Evolutionary conservation across 345 rosid genomes (phyloP), one percentile per base, ranked within the genome.

Genomic region (Eucalyptus sp.): DNA sequence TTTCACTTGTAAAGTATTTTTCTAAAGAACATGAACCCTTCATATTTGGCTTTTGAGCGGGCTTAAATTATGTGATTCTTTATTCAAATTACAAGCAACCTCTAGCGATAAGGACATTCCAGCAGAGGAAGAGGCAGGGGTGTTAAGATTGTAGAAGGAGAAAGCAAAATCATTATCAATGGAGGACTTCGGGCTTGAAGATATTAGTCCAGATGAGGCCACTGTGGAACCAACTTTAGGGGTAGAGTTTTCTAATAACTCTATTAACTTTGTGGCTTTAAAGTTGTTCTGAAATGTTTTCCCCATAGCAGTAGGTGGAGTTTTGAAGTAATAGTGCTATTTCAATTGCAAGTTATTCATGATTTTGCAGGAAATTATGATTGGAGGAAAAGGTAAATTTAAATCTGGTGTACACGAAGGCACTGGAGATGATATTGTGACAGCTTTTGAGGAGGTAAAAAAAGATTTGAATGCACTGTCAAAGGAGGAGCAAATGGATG

Each of bases 401-500:
- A 91, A 92, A 89, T 54, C 91, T 86, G 7, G n/a, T 33, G 56
- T 87, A 25, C 88, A 58, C 49, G 89, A 89, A 90, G 95, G 91
- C 76, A 62, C 88, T 20, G 88, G 88, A 33, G 94, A 90, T 89
- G 92, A 88, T 31, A 24, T 83, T 33, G 93, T 56, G 52, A 88
- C 91, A 87, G 86, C 91, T 87, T 91, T 92, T 89, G 95, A 93
- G 93, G 91, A 91, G 94, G 92, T 95, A 46, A 92, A 93, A 92
- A 97, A 95, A 90, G 98, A 96, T 93, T 88, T 94, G 56, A 93
- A 93, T 94, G 93, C 96, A 87, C 92, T 96, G 92, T 94, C 99
- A 14, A 94, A 88, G 91, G 94, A 97, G 91, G 99, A 96, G 92
- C 96, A 96, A 91, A 96, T 96, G 97, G 95, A 97, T 87, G 95